These are phyloP conservation scores for Cyclotella kingstonii DNA, from an alignment of 108 stramenopile species.

Conservation along the genomic window DNA sequence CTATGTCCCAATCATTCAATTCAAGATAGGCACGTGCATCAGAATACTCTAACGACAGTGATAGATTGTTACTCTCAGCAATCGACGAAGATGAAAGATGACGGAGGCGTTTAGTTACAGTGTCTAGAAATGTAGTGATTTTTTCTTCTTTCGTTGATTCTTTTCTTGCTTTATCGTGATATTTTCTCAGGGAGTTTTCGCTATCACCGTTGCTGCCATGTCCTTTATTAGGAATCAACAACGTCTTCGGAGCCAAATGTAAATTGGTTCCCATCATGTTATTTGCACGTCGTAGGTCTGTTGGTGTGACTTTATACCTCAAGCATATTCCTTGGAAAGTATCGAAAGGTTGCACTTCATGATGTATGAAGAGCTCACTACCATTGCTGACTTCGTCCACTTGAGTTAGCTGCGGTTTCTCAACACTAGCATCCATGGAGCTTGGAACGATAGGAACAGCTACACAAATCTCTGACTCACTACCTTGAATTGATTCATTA, in stretches of 20 bases:
- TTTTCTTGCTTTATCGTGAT: not conserved
- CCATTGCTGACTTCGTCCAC: not conserved
- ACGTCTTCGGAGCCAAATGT: conserved; percentile 46
- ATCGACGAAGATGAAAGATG: no score
- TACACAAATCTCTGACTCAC: not conserved
- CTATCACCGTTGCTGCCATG: no score
- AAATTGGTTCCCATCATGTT: conserved; percentile 58
- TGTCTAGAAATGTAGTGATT: conserved; percentile 19
- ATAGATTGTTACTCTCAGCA: not conserved
- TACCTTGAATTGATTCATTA: not conserved
- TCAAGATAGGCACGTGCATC: conserved; percentile 62
- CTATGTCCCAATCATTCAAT: conserved; percentile 60
- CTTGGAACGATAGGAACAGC: conserved; percentile 3
- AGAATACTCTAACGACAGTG: conserved; percentile 1
- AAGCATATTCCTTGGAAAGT: conserved; percentile 70
- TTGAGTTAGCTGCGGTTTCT: not conserved
- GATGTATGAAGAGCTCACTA: conserved; percentile 15
- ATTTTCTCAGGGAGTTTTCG: no score
- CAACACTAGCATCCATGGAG: not conserved
- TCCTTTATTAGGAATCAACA: conserved; percentile 52
- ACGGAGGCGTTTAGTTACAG: not conserved
- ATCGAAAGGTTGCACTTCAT: conserved; percentile 44
- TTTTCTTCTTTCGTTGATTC: conserved; percentile 29
- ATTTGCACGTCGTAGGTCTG: conserved; percentile 57
- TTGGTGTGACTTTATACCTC: conserved; percentile 53